Conservation (phyloP, 2,329 filamentous ascomycete genomes). For the Fusarium heterosporum region DNA sequence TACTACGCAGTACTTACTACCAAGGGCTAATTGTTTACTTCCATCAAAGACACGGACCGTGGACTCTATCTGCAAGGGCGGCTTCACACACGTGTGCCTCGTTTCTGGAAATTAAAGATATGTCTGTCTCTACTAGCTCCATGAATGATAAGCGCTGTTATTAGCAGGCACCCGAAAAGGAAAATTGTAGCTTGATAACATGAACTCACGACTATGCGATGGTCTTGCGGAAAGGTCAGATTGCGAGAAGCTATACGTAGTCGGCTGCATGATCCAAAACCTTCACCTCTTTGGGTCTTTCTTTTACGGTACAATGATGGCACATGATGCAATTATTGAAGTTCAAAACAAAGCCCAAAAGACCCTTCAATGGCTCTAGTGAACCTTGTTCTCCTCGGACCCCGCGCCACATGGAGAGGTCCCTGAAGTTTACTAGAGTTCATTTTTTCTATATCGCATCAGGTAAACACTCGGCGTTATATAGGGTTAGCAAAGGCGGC, state of each 20-base stretch:
- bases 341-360: constrained; percentile 1
- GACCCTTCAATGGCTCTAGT: constrained; percentile 7
- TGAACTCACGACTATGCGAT: not conserved
- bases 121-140: constrained; percentile 13
- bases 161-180: constrained; percentile 4
- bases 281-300: constrained; percentile 10
- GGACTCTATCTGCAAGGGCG: constrained; percentile 35
- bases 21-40: constrained; percentile 1
- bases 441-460: constrained; percentile 8
- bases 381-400: constrained; percentile 16
- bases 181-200: constrained; percentile 23
- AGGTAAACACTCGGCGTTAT: constrained; percentile 18
- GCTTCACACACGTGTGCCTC: constrained; percentile 25
- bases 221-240: not conserved
- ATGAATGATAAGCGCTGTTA: not conserved
- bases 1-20: too few species aligned
- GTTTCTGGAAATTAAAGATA: constrained; percentile 43
- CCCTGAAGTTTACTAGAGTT: constrained; percentile 25
- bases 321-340: constrained; percentile 40
- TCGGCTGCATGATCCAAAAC: constrained; percentile 6
- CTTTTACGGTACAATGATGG: constrained; percentile 27
- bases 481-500: constrained; percentile 25
- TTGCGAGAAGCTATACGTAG: not conserved
- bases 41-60: constrained; percentile 13
- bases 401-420: constrained; percentile 29